These are phyloP conservation scores for Hippophae rhamnoides DNA, from an alignment of 306 rosid genomes.

Conservation along the genomic window DNA sequence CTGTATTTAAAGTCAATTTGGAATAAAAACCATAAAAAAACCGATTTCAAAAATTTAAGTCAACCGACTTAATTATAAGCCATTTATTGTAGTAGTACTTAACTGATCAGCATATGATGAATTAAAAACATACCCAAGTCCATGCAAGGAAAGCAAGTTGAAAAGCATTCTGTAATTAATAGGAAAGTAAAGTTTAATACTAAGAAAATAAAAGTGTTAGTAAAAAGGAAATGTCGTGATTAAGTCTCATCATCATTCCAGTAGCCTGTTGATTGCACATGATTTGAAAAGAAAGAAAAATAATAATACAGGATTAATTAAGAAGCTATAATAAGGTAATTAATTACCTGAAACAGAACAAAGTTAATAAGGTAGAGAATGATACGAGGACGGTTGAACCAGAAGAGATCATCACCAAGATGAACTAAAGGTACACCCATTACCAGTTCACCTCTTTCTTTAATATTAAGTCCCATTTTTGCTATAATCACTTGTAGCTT, in stretches of 20 bases:
- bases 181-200: neutral
- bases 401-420: slow-evolving; percentile 70
- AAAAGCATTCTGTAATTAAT: slow-evolving; percentile 61
- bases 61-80: no score
- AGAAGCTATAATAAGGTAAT: neutral
- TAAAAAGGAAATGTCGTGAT: no score
- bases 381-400: slow-evolving; percentile 68
- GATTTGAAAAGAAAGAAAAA: no score
- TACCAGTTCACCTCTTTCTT: slow-evolving; percentile 69
- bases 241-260: no score
- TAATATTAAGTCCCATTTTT: slow-evolving; percentile 62
- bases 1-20: no score
- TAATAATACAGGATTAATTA: neutral
- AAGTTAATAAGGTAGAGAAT: slow-evolving; percentile 73
- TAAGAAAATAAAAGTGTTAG: neutral
- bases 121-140: slow-evolving; percentile 43
- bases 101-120: no score
- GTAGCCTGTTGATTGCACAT: no score
- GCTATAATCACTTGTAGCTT: slow-evolving; percentile 85
- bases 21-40: no score
- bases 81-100: no score
- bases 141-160: slow-evolving; percentile 80
- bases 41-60: no score
- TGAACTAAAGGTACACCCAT: slow-evolving; percentile 74
- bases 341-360: slow-evolving; percentile 72